These are phyloP conservation scores for Aspergillus arachidicola DNA, from an alignment of 2,329 filamentous ascomycete genomes.

Conservation along the genomic window DNA sequence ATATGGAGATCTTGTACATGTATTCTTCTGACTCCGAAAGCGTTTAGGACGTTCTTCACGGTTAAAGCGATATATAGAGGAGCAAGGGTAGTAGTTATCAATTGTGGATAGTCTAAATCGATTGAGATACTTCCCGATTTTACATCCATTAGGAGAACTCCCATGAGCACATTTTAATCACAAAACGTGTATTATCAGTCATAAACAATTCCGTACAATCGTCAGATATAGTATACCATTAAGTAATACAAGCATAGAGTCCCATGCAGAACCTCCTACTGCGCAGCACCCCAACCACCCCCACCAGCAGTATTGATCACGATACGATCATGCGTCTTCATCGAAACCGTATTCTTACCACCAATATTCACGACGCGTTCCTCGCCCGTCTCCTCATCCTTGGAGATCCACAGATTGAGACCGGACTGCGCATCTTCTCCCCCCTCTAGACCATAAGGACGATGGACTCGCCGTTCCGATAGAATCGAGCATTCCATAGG, in stretches of 20 bases:
- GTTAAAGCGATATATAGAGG: neutral
- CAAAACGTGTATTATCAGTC: neutral
- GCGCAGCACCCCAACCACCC: conserved; percentile 43
- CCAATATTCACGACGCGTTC: conserved; percentile 61
- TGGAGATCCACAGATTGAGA: conserved; percentile 83
- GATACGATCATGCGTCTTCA: conserved; percentile 62
- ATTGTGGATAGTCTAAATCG: neutral
- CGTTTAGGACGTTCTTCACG: neutral
- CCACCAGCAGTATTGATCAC: conserved; percentile 62
- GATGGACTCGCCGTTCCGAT: conserved; percentile 73
- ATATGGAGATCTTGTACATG: neutral
- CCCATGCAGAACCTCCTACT: neutral
- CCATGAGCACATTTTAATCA: neutral
- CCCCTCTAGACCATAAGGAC: conserved; percentile 81
- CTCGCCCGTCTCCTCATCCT: conserved; percentile 60
- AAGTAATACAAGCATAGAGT: neutral
- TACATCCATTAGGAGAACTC: neutral
- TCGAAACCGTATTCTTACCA: conserved; percentile 64
- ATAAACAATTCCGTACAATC: neutral
- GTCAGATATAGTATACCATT: neutral
- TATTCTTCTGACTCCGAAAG: neutral
- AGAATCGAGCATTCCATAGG: conserved; percentile 80
- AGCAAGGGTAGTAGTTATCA: neutral
- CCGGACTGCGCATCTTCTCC: conserved; percentile 79
- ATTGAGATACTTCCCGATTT: neutral